Conservation (phyloP, 345 rosid genomes). For the Cardamine resedifolia region DNA sequence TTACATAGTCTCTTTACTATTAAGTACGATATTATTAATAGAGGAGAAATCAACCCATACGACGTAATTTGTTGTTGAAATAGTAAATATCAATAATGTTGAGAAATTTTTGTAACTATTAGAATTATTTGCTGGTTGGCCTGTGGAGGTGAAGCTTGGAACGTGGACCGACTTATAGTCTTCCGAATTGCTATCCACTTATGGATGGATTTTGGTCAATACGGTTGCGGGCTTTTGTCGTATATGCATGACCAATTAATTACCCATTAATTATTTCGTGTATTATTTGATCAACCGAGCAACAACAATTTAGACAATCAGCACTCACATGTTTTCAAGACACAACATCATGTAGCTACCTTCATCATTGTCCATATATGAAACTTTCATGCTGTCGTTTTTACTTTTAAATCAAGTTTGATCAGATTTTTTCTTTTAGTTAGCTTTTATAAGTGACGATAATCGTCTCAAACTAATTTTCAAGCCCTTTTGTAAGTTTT, state of each 20-base stretch:
- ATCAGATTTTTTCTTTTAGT: background rate
- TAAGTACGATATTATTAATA: constrained; percentile 10
- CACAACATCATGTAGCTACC: constrained; percentile 35
- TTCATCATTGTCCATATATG: constrained; percentile 21
- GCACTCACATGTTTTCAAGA: constrained; percentile 30
- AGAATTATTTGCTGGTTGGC: constrained; percentile 36
- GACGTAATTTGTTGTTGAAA: constrained; percentile 32
- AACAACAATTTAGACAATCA: constrained; percentile 26
- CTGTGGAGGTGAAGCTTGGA: constrained; percentile 37
- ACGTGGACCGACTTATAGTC: constrained; percentile 37
- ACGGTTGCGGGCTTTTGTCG: constrained; percentile 34
- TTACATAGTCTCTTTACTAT: constrained; percentile 20
- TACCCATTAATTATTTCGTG: constrained; percentile 26
- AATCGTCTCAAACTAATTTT: background rate
- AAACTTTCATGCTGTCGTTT: background rate
- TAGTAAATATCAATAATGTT: constrained; percentile 32
- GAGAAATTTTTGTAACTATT: constrained; percentile 18
- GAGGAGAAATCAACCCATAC: constrained; percentile 19
- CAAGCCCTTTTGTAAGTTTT: background rate
- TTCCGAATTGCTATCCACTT: constrained; percentile 30
- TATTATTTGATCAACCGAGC: constrained; percentile 32
- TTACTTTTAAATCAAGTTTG: background rate
- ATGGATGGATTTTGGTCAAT: constrained; percentile 37
- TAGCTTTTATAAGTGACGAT: background rate
- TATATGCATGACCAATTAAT: constrained; percentile 34